These are phyloP conservation scores for Agrocybe pediades DNA, from an alignment of 768 basidiomycete genomes.

Conservation along the genomic window DNA sequence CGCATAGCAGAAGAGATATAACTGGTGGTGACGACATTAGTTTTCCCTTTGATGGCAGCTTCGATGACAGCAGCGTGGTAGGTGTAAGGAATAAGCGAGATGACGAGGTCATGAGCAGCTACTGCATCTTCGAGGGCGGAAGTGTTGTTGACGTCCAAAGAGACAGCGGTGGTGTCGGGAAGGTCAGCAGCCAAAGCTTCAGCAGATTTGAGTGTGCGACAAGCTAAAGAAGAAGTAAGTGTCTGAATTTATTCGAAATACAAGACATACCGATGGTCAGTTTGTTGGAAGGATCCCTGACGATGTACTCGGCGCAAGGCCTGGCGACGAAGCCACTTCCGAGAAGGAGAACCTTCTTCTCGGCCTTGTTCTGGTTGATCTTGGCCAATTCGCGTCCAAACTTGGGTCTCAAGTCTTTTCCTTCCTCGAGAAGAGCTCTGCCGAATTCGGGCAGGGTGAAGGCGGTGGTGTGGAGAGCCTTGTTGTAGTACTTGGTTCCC, in stretches of 20 bases:
- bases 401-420: constrained; percentile 67
- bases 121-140: constrained; percentile 78
- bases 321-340: constrained; percentile 95
- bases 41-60: constrained; percentile 87
- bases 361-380: constrained; percentile 40
- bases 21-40: constrained; percentile 93
- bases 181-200: constrained; percentile 68
- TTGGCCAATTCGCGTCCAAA: constrained; percentile 68
- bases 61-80: constrained; percentile 89
- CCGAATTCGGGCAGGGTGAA: constrained; percentile 96
- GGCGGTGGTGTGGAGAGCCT: constrained; percentile 74
- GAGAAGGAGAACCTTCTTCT: constrained; percentile 79
- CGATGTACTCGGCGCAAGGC: constrained; percentile 95
- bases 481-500: constrained; percentile 83
- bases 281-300: constrained; percentile 75
- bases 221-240: no score
- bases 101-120: constrained; percentile 88
- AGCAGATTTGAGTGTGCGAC: constrained; percentile 83
- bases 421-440: constrained; percentile 71
- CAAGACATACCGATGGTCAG: no score
- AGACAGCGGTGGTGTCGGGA: constrained; percentile 68
- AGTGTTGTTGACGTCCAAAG: constrained; percentile 78
- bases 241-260: no score
- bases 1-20: constrained; percentile 93
- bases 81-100: constrained; percentile 96